phyloP scores from a whole-genome alignment of 495 filamentous ascomycete genomes.

The Podospora tetraspora region DNA sequence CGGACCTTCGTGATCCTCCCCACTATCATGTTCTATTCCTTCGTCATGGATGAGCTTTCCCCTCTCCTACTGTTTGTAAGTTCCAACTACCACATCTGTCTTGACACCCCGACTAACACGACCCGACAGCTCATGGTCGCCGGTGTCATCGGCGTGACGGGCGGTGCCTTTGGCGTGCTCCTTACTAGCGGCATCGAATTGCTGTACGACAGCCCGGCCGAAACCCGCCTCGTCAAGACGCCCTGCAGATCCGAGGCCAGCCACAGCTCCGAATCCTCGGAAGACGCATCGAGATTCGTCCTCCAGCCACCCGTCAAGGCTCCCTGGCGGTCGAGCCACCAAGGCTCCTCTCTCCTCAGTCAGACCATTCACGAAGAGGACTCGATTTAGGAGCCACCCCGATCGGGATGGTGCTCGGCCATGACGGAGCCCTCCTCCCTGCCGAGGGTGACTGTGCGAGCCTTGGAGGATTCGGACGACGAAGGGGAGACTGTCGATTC shows the following conservation, averaged over 20 bases:
- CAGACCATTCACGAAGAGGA: conserved; percentile 65
- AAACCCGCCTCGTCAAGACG: not conserved
- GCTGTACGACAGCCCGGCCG: not conserved
- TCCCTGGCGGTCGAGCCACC: conserved; percentile 4
- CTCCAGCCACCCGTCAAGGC: not conserved
- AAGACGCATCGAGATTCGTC: not conserved
- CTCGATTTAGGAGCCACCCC: conserved; percentile 3
- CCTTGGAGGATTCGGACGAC: not conserved
- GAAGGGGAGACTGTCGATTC: not conserved
- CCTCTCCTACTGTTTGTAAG: not conserved
- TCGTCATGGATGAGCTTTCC: not conserved
- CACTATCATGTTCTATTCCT: not conserved
- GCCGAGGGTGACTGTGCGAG: too few species aligned
- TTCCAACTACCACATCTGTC: not conserved
- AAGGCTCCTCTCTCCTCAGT: conserved; percentile 40
- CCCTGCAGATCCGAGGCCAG: not conserved
- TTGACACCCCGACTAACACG: not conserved
- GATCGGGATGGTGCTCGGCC: not conserved
- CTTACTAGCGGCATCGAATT: not conserved
- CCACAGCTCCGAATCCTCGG: not conserved
- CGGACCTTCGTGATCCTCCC: not conserved
- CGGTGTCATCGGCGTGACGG: not conserved
- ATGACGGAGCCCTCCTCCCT: not conserved
- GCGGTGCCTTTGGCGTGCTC: not conserved
- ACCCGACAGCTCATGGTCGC: not conserved